A percentile compares a stretch with the other conserved stretches of the same genome.
Conservation (phyloP, 495 filamentous ascomycete genomes). For the Zalerion maritima region DNA sequence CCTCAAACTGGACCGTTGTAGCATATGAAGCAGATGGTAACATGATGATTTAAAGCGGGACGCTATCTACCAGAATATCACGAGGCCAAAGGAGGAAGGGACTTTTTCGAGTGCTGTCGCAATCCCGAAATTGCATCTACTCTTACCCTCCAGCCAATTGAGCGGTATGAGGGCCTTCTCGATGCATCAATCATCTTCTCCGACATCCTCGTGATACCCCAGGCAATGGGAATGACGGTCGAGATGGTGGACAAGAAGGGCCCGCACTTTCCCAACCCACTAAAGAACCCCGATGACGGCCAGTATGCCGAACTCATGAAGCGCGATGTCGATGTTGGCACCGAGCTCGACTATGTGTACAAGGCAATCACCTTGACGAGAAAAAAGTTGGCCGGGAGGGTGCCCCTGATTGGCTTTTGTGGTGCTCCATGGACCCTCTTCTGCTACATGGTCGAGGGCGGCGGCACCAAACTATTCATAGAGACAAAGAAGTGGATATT, state of each 20-base stretch:
- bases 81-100: conserved; percentile 69
- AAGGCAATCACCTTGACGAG: conserved; percentile 85
- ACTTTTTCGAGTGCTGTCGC: conserved; percentile 97
- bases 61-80: conserved; percentile 98
- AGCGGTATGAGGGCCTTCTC: conserved; percentile 76
- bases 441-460: conserved; percentile 98
- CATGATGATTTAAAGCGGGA: conserved; percentile 49
- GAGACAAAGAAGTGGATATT: conserved; percentile 92
- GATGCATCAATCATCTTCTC: conserved; percentile 99
- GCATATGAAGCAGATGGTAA: too few relatives aligned
- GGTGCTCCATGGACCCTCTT: conserved; percentile 93
- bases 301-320: conserved; percentile 67
- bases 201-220: conserved; percentile 93
- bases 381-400: conserved; percentile 70
- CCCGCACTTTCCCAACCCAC: conserved; percentile 78
- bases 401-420: conserved; percentile 94
- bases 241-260: conserved; percentile 96
- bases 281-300: conserved; percentile 58
- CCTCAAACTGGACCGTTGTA: too few relatives aligned
- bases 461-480: conserved; percentile 83
- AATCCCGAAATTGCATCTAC: conserved; percentile 82
- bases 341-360: conserved; percentile 84
- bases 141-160: conserved; percentile 84
- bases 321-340: conserved; percentile 65
- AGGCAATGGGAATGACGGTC: conserved; percentile 92